Conservation (phyloP, 139 green algal genomes). For the Auxenochlorella pyrenoidosa region DNA sequence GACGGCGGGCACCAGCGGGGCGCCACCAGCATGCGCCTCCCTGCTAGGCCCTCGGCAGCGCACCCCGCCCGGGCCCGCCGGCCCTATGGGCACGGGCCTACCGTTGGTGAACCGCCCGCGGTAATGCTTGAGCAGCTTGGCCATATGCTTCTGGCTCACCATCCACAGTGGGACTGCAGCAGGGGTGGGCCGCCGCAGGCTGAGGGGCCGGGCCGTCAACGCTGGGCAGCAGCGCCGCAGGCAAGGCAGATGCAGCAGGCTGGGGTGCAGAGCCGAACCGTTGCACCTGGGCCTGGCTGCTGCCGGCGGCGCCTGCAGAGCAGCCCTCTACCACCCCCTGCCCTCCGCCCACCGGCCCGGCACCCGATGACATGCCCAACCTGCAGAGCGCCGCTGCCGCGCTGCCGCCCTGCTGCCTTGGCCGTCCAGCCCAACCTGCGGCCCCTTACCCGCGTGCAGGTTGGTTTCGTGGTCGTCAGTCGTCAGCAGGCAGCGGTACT, state of each 20-base stretch:
- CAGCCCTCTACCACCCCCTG: background rate
- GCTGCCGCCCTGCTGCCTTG: too few relatives aligned
- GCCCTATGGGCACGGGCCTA: background rate
- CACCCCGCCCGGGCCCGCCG: too few relatives aligned
- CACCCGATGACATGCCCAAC: too few relatives aligned
- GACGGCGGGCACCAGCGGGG: too few relatives aligned
- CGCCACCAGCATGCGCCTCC: too few relatives aligned
- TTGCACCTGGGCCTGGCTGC: background rate
- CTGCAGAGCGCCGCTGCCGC: too few relatives aligned
- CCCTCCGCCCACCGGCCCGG: too few relatives aligned
- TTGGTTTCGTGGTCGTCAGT: slow-evolving; percentile 81
- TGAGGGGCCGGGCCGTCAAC: background rate
- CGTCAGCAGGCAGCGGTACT: slow-evolving; percentile 75
- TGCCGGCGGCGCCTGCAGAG: background rate
- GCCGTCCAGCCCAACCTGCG: too few relatives aligned
- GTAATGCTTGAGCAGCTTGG: slow-evolving; percentile 70
- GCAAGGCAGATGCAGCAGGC: background rate
- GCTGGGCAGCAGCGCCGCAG: background rate
- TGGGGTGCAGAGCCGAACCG: background rate
- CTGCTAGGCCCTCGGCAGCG: too few relatives aligned
- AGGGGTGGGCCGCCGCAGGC: too few relatives aligned
- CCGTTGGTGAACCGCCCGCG: slow-evolving; percentile 75
- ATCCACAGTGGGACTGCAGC: slow-evolving; percentile 74
- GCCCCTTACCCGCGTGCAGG: slow-evolving; percentile 73
- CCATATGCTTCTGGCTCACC: slow-evolving; percentile 80